Evolutionary conservation across 495 filamentous ascomycete genomes (phyloP).

Genomic region (Penicillium longicatenatum): DNA sequence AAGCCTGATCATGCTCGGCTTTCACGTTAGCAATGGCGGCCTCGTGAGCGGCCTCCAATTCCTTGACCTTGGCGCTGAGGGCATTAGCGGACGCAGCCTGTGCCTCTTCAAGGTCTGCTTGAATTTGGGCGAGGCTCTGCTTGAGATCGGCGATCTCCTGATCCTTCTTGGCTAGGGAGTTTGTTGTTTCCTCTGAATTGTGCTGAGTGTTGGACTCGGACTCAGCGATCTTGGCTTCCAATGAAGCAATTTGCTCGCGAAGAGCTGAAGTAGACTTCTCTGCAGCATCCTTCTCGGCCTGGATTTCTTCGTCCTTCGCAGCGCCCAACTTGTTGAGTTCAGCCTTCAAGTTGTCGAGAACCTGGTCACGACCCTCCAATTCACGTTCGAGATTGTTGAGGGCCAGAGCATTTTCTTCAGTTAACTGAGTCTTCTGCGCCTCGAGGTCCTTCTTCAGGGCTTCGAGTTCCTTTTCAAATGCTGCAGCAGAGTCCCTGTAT

Average conservation of each 20-base stretch:
- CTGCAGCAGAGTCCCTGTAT: conserved; percentile 38
- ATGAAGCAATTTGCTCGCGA: conserved; percentile 40
- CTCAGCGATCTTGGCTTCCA: conserved; percentile 42
- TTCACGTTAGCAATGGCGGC: conserved; percentile 37
- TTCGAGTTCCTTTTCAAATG: conserved; percentile 42
- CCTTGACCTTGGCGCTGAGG: conserved; percentile 38
- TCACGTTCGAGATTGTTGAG: conserved; percentile 42
- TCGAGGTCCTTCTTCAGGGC: conserved; percentile 43
- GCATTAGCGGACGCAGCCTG: conserved; percentile 33
- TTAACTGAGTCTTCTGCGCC: conserved; percentile 33
- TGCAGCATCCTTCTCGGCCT: conserved; percentile 44
- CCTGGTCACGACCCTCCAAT: conserved; percentile 44
- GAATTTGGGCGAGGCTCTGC: conserved; percentile 36
- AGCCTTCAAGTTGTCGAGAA: conserved; percentile 45
- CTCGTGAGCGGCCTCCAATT: conserved; percentile 43
- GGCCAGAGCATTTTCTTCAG: conserved; percentile 43
- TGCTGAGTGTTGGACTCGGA: conserved; percentile 37
- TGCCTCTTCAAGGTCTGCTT: conserved; percentile 38
- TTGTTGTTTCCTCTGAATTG: conserved; percentile 28
- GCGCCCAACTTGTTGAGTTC: conserved; percentile 44
- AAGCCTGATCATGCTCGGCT: conserved; percentile 38
- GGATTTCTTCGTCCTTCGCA: conserved; percentile 44
- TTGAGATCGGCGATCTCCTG: conserved; percentile 42
- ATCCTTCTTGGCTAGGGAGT: conserved; percentile 40
- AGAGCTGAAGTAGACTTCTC: conserved; percentile 32